These are phyloP conservation scores for Gleditsia sinensis DNA, from an alignment of 306 rosid genomes.

Conservation along the genomic window DNA sequence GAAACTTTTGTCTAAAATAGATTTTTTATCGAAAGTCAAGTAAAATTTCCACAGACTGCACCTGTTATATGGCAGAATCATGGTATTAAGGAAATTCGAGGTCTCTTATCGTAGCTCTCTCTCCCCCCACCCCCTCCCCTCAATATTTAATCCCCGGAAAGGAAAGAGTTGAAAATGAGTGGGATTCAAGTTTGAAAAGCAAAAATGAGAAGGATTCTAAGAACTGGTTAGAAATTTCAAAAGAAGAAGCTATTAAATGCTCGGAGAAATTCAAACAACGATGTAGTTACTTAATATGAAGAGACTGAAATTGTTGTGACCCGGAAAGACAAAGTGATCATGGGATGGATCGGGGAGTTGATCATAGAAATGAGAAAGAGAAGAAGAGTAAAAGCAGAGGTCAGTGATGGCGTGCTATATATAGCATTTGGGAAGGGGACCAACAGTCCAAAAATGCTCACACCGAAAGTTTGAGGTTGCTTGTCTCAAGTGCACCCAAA, in stretches of 20 bases:
- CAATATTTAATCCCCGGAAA: conserved; percentile 29
- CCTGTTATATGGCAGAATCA: conserved; percentile 67
- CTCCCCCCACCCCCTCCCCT: conserved; percentile 41
- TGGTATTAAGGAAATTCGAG: conserved; percentile 51
- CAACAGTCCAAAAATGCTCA: conserved; percentile 48
- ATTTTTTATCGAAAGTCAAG: conserved; percentile 52
- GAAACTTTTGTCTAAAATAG: conserved; percentile 65
- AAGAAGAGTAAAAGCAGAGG: conserved; percentile 42
- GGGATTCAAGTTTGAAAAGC: too few relatives aligned
- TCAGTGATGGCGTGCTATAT: conserved; percentile 34
- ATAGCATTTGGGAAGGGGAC: conserved; percentile 44
- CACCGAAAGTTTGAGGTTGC: conserved; percentile 88
- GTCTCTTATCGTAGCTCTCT: conserved; percentile 30
- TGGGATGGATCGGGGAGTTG: conserved; percentile 6
- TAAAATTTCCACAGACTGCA: conserved; percentile 56
- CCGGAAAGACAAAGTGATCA: neutral
- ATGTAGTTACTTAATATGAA: neutral
- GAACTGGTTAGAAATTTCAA: conserved; percentile 34
- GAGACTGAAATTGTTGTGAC: neutral
- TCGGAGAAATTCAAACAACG: conserved; percentile 34
- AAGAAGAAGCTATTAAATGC: conserved; percentile 40
- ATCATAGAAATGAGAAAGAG: conserved; percentile 10
- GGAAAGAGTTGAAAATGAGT: conserved; percentile 13
- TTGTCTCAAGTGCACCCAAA: conserved; percentile 68
- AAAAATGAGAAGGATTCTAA: conserved; percentile 12